These are phyloP conservation scores for Dactylis glomerata DNA, from an alignment of 176 grass and related monocot genomes.

Conservation along the genomic window DNA sequence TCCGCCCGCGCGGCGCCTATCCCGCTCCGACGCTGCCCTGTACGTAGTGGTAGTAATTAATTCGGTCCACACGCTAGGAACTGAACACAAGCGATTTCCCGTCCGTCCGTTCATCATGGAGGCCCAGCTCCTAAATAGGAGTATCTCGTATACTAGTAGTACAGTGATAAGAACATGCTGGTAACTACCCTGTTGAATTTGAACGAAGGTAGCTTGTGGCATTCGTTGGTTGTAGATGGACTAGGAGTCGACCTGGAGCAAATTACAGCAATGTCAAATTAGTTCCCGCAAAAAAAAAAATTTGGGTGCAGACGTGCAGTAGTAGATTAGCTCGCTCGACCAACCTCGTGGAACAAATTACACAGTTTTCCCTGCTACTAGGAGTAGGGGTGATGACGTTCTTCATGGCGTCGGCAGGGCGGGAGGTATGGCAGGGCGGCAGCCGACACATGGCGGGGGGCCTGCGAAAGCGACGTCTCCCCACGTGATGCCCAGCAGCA, in stretches of 20 bases:
- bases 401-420: conserved; percentile 33
- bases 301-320: too few relatives aligned
- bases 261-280: not conserved
- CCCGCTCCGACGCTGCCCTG: conserved; percentile 7
- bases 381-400: not conserved
- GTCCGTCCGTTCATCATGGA: conserved; percentile 29
- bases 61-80: conserved; percentile 8
- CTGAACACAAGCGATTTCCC: conserved; percentile 25
- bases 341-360: not conserved
- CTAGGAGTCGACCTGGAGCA: not conserved
- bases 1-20: not conserved
- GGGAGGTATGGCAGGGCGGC: conserved; percentile 16
- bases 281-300: not conserved
- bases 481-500: conserved; percentile 62
- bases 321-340: not conserved
- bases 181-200: not conserved
- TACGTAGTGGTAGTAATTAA: conserved; percentile 27
- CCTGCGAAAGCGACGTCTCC: conserved; percentile 56
- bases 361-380: too few relatives aligned
- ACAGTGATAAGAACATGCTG: not conserved
- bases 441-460: conserved; percentile 65
- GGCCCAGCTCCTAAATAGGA: not conserved
- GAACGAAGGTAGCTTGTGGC: not conserved
- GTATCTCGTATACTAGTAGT: conserved; percentile 16
- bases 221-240: not conserved